phyloP scores from a whole-genome alignment of 805 yeast species.

The Saturnispora saitoi region DNA sequence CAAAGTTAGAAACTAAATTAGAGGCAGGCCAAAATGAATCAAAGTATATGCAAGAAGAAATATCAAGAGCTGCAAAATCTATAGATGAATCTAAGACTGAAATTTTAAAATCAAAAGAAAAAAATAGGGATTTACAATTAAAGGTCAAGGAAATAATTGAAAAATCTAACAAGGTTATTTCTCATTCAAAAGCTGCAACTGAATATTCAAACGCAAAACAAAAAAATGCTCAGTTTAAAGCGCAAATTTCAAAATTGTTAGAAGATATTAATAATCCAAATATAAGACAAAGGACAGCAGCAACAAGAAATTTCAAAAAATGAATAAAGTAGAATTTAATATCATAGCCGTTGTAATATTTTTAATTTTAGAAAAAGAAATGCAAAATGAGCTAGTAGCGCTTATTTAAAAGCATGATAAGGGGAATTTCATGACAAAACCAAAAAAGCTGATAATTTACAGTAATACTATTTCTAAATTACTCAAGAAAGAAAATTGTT shows the following conservation, averaged over 20 bases:
- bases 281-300: conserved; percentile 6
- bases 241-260: background rate
- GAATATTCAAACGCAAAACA: background rate
- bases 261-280: conserved; percentile 7
- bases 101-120: conserved; percentile 10
- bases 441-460: too few relatives aligned
- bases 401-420: too few relatives aligned
- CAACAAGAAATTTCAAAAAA: conserved; percentile 5
- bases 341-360: too few relatives aligned
- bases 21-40: conserved; percentile 48
- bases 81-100: conserved; percentile 36
- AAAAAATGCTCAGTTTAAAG: background rate
- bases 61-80: conserved; percentile 43
- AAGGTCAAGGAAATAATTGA: conserved; percentile 11
- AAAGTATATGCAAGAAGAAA: conserved; percentile 55
- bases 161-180: conserved; percentile 5
- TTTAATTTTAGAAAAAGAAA: too few relatives aligned
- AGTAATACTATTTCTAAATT: too few relatives aligned
- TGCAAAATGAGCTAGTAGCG: too few relatives aligned
- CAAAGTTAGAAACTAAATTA: conserved; percentile 34
- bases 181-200: background rate
- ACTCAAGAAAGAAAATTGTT: too few relatives aligned
- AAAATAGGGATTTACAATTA: conserved; percentile 8
- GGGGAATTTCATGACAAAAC: too few relatives aligned
- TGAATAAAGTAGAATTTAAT: too few relatives aligned